Evolutionary conservation across 75 land plant species (phyloP), one percentile per base, ranked within the genome.

Genomic region (Pseudotsuga menziesii): DNA sequence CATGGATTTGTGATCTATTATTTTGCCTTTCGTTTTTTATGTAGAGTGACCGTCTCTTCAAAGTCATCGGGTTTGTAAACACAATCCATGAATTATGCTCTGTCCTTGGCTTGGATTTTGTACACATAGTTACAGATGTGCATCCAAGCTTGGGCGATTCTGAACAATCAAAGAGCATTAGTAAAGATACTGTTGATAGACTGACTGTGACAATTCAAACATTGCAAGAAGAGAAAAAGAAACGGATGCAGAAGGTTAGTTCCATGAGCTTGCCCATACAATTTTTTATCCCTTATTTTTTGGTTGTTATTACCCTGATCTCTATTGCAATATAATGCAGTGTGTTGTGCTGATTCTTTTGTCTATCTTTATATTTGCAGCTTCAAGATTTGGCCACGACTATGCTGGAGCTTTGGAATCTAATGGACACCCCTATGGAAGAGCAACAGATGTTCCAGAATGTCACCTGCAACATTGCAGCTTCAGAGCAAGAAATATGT

Each of bases 371-470:
- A 4, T 48, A 58, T 17, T 76, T 57, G n/a, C 84, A 93, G 96
- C 82, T 92, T 74, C 94, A 90, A 90, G 93, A 90, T 81, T 88
- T 92, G 78, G 92, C 86, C 32, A 81, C 93, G 36, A 61, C 89
- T 26, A 70, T 92, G 82, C 54, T 92, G 66, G 91, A 90, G 77
- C 85, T 90, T 4, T 92, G 94, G 94, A 86, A 88, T 76, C 77
- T 92, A 71, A 92, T 92, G 94, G 94, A 92, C 73, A 92, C 94
- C 29, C 93, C 94, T 13, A 11, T 63, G 16, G 89, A 90, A 48
- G 95, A 93, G 78, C 89, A 89, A 77, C 88, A 85, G 76, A 41
- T 77, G n/a, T 93, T 91, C 82, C 89, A 86, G 66, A 81, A 83
- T 69, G 86, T 91, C 8, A 93, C 95, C 29, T 83, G 88, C 32